Evolutionary conservation across 257 asterid species (phyloP).

Genomic region (Ilex aquifolium): DNA sequence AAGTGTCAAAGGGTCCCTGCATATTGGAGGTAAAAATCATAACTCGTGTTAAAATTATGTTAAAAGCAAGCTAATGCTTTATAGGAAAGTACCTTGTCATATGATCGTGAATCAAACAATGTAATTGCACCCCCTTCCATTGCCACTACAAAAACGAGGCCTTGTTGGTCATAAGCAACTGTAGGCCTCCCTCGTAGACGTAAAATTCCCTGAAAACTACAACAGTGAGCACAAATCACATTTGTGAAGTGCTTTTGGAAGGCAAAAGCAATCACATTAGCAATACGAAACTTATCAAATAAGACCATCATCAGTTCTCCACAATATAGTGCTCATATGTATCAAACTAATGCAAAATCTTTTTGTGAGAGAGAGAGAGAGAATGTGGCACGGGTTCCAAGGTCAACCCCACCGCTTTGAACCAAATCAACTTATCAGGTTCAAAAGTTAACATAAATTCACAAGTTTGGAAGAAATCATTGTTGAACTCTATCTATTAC

Average conservation of each 20-base stretch:
- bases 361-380: no score
- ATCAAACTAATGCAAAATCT: no score
- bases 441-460: background rate
- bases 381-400: no score
- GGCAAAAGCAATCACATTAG: background rate
- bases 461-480: background rate
- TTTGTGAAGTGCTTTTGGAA: conserved; percentile 6
- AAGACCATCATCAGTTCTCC: no score
- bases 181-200: conserved; percentile 91
- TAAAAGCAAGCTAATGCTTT: no score
- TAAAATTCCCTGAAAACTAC: conserved; percentile 86
- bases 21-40: conserved; percentile 5
- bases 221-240: conserved; percentile 59
- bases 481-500: no score
- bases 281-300: conserved; percentile 7
- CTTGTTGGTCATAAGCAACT: conserved; percentile 97
- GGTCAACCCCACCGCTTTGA: background rate
- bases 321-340: no score
- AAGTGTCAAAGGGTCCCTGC: conserved; percentile 96
- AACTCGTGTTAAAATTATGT: background rate
- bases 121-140: conserved; percentile 98
- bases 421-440: background rate
- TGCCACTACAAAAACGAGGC: conserved; percentile 93
- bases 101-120: conserved; percentile 87
- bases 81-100: conserved; percentile 95